Evolutionary conservation across 768 basidiomycete genomes (phyloP).

Genomic region (Hygrocybe coccinea): DNA sequence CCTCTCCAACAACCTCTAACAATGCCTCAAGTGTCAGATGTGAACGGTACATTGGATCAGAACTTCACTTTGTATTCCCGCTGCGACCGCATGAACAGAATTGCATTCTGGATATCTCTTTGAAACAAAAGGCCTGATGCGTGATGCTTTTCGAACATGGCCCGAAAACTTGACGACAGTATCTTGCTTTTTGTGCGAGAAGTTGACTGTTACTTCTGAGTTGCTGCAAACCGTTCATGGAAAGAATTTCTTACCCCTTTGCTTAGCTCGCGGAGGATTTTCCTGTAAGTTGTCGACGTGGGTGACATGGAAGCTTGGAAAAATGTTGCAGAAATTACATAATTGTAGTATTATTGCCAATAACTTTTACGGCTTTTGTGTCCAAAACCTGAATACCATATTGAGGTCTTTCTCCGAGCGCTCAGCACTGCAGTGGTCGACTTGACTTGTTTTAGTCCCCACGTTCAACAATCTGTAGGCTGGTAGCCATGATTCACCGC

Average conservation of each 20-base stretch:
- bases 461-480: too few species aligned
- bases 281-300: conserved; percentile 40
- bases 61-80: conserved; percentile 71
- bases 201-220: conserved; percentile 23
- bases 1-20: conserved; percentile 69
- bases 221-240: background rate
- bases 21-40: background rate
- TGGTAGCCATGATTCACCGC: conserved; percentile 5
- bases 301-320: too few species aligned
- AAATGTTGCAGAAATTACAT: too few species aligned
- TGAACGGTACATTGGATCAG: too few species aligned
- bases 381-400: too few species aligned
- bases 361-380: too few species aligned
- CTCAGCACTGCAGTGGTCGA: too few species aligned
- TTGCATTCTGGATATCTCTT: conserved; percentile 52
- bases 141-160: conserved; percentile 43
- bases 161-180: conserved; percentile 50
- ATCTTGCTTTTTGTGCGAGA: conserved; percentile 37
- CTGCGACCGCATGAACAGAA: conserved; percentile 68
- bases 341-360: too few species aligned
- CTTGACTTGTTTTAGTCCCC: too few species aligned
- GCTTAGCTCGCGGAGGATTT: conserved; percentile 50
- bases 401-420: too few species aligned
- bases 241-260: conserved; percentile 39
- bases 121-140: conserved; percentile 25